Percentiles rank a stretch among this genome's conserved stretches.
Evolutionary conservation across 2,329 filamentous ascomycete species (phyloP).

Genomic region (Aspergillus neoniger): DNA sequence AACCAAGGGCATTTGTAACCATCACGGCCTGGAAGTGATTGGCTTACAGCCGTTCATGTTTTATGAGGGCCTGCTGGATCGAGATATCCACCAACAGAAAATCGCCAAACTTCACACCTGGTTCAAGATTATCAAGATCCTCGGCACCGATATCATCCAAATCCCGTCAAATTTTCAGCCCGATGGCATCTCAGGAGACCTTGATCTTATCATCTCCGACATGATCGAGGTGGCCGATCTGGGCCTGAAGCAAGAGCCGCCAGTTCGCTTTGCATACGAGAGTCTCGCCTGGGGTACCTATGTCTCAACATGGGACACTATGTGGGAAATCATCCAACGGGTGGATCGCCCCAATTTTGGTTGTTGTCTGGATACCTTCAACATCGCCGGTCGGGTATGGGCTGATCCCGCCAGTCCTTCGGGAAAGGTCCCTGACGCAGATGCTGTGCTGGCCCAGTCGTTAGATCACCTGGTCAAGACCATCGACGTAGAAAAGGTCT

Average conservation of each 20-base stretch:
- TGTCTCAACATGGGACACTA: slow-evolving; percentile 68
- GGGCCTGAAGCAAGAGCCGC: slow-evolving; percentile 56
- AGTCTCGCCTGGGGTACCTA: slow-evolving; percentile 70
- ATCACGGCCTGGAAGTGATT: slow-evolving; percentile 29
- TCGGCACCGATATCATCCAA: slow-evolving; percentile 70
- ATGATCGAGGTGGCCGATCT: slow-evolving; percentile 67
- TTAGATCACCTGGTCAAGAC: slow-evolving; percentile 55
- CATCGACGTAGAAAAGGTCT: slow-evolving; percentile 65
- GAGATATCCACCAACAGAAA: slow-evolving; percentile 56
- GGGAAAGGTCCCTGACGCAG: slow-evolving; percentile 56
- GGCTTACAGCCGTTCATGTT: slow-evolving; percentile 75
- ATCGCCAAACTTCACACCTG: slow-evolving; percentile 64
- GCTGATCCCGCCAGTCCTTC: slow-evolving; percentile 62
- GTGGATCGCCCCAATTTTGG: slow-evolving; percentile 73
- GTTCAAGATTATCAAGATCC: slow-evolving; percentile 65
- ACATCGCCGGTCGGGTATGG: slow-evolving; percentile 69
- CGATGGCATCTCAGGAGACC: slow-evolving; percentile 48
- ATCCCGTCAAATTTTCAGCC: slow-evolving; percentile 69
- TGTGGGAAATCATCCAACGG: slow-evolving; percentile 66
- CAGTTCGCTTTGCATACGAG: slow-evolving; percentile 72
- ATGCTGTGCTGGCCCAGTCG: slow-evolving; percentile 55
- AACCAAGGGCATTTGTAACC: slow-evolving; percentile 53
- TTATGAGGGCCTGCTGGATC: slow-evolving; percentile 71
- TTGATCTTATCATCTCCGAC: slow-evolving; percentile 61
- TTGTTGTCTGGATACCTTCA: slow-evolving; percentile 74